phyloP scores from a whole-genome alignment of 371 early-diverging fungal species.

The Lichtheimia hyalospora region DNA sequence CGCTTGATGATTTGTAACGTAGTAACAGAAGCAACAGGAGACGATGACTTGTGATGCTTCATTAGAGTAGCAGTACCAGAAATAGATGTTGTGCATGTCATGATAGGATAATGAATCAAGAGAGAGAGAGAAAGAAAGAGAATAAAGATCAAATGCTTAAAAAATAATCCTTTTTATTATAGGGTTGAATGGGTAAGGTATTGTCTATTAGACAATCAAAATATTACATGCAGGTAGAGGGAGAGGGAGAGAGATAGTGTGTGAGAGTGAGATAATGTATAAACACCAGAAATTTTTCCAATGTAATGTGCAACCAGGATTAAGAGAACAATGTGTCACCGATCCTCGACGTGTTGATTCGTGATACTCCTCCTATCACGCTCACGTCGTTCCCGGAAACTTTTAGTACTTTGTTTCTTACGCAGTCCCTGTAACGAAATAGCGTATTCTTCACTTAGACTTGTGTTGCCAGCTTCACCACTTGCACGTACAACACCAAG shows the following conservation, averaged over 20 bases:
- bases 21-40: no score
- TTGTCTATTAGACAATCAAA: no score
- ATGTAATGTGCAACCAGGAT: no score
- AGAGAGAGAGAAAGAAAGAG: neutral
- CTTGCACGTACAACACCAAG: constrained; percentile 20
- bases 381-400: constrained; percentile 49
- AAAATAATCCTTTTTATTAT: no score
- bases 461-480: constrained; percentile 6
- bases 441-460: constrained; percentile 49
- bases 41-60: no score
- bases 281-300: neutral
- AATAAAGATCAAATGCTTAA: no score
- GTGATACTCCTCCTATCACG: constrained; percentile 40
- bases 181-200: no score
- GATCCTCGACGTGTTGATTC: neutral
- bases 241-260: neutral
- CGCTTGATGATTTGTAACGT: no score
- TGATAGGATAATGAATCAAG: neutral
- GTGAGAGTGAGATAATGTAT: neutral
- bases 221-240: no score
- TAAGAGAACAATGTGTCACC: neutral
- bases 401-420: constrained; percentile 49
- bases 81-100: no score
- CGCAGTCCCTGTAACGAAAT: constrained; percentile 46
- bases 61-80: no score